Conservation (phyloP, 2,329 filamentous ascomycete species). For the Fusarium metavorans region DNA sequence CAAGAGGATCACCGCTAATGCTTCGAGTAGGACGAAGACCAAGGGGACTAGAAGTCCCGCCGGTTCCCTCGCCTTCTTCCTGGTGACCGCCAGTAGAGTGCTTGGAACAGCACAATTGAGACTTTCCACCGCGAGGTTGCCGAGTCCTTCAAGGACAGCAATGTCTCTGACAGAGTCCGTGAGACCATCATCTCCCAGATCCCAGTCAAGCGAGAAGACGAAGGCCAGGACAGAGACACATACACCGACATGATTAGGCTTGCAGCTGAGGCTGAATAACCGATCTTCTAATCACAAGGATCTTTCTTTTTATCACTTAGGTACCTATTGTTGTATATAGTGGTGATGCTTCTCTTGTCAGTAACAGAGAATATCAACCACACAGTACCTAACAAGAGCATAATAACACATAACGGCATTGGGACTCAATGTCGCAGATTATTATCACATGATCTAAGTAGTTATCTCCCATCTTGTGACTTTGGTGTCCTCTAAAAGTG, state of each 20-base stretch:
- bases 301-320: not conserved
- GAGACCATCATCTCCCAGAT: not conserved
- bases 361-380: not conserved
- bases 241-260: not conserved
- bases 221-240: not conserved
- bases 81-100: not conserved
- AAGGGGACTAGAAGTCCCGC: not conserved
- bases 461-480: not conserved
- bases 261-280: not conserved
- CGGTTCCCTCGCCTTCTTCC: not conserved
- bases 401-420: not conserved
- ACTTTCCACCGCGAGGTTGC: not conserved
- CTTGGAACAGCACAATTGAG: not conserved
- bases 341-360: not conserved
- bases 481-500: fast-evolving
- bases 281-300: not conserved
- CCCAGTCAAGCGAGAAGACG: not conserved
- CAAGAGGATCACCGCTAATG: not conserved
- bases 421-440: not conserved
- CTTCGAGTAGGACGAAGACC: not conserved
- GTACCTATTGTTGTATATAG: not conserved
- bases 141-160: not conserved
- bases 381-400: not conserved
- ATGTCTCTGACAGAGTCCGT: not conserved
- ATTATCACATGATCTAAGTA: fast-evolving